Conservation (phyloP, 2,329 filamentous ascomycete genomes). For the Alternaria sp. region DNA sequence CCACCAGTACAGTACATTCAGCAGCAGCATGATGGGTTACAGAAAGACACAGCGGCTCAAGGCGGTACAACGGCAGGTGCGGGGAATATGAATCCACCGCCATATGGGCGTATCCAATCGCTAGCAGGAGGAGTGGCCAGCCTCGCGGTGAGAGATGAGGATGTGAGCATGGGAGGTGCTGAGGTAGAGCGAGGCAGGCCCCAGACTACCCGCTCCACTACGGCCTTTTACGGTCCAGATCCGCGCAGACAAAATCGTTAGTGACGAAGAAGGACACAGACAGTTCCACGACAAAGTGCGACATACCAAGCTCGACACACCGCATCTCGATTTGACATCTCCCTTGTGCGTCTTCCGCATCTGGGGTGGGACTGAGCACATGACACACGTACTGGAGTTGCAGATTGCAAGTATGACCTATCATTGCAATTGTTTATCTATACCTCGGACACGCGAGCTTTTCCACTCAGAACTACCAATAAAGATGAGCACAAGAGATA, state of each 20-base stretch:
- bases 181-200: neutral
- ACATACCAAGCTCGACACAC: neutral
- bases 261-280: neutral
- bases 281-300: neutral
- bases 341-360: neutral
- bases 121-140: neutral
- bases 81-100: neutral
- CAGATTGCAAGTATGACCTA: neutral
- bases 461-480: neutral
- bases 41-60: neutral
- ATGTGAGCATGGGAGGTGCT: neutral
- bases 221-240: constrained; percentile 3
- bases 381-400: neutral
- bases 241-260: neutral
- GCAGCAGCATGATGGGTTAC: neutral
- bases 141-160: neutral
- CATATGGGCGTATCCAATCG: neutral
- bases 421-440: neutral
- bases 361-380: neutral
- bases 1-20: neutral
- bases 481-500: neutral
- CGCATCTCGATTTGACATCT: neutral
- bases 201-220: neutral
- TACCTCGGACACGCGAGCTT: neutral
- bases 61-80: neutral